Percentiles rank a stretch among this genome's conserved stretches.
Conservation (phyloP, 805 yeast genomes). For the Wickerhamomyces canadensis region DNA sequence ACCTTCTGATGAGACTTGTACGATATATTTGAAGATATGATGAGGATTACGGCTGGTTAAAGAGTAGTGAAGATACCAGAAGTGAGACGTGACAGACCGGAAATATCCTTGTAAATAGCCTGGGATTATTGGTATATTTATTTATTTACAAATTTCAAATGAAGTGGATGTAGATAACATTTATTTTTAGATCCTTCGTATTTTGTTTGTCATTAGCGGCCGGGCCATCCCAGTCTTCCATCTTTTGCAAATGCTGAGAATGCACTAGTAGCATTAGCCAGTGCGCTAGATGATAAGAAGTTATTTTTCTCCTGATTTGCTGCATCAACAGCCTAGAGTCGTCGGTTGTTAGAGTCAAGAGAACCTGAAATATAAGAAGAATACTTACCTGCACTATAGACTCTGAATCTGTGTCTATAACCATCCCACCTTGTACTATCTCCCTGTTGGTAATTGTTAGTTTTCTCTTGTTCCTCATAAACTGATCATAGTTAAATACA, state of each 20-base stretch:
- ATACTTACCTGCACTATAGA: constrained; percentile 59
- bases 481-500: too few species aligned
- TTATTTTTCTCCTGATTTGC: constrained; percentile 30
- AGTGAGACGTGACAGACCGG: too few species aligned
- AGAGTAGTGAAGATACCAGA: too few species aligned
- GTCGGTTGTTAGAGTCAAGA: constrained; percentile 2
- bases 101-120: too few species aligned
- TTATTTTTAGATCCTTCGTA: too few species aligned
- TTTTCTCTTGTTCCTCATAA: too few species aligned
- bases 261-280: constrained; percentile 25
- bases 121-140: background rate
- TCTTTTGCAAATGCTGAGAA: constrained; percentile 23
- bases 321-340: constrained; percentile 58
- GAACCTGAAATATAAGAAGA: background rate
- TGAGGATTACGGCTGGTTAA: too few species aligned
- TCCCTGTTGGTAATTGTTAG: too few species aligned
- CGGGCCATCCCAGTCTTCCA: constrained; percentile 25
- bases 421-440: constrained; percentile 97
- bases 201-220: constrained; percentile 10
- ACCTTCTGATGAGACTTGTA: too few species aligned
- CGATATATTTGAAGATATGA: too few species aligned
- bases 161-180: too few species aligned
- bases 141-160: background rate
- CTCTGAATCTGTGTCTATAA: constrained; percentile 81
- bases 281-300: constrained; percentile 25